Base-by-base conservation (phyloP, 148 eudicot species). In the Vaccinium vitisidaea region DNA sequence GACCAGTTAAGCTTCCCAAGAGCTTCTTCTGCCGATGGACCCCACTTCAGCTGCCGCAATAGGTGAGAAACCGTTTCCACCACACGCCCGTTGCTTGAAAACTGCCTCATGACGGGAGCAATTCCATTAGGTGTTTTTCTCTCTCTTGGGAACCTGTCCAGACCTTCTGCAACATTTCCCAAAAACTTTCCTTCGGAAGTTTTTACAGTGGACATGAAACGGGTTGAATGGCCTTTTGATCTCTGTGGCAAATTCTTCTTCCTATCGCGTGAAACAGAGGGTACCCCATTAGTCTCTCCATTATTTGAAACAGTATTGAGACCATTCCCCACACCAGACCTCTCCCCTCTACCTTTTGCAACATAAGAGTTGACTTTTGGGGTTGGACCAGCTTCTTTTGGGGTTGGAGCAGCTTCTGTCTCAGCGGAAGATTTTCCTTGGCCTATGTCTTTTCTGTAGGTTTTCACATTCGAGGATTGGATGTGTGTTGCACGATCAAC, bases 11-110 rank as follows among this genome's bases (percentile, higher is more conserved):
- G 92, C 79, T 91, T 94, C 8, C 84, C 80, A n/a, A 97, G 93
- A 84, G 98, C 96, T 77, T 88, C 91, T 89, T 94, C 98, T 15
- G 98, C 83, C 19, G 91, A 91, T 39, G 98, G 98, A 46, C 98
- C 89, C 99, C 99, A 97, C 79, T 89, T 97, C 80, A 88, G 82
- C 92, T 89, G 92, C 79, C 82, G 87, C 79, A 97, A 84, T 27
- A 95, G 89, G 13, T 85, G 93, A 80, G 90, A 88, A 82, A 97
- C 94, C 53, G 84, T 86, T 53, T 87, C 94, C 79, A 92, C 95
- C 75, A 84, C 81, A n/a, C 89, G 88, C 10, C 87, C 88, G 8
- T 88, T 84, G 82, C 82, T 90, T 25, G 85, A 82, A 88, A 69
- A 89, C 83, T 93, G 95, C 92, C 92, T 91, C 73, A 79, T 74